These are phyloP conservation scores for Cryoendolithus antarcticus DNA, from an alignment of 2,329 filamentous ascomycete species.

Conservation along the genomic window DNA sequence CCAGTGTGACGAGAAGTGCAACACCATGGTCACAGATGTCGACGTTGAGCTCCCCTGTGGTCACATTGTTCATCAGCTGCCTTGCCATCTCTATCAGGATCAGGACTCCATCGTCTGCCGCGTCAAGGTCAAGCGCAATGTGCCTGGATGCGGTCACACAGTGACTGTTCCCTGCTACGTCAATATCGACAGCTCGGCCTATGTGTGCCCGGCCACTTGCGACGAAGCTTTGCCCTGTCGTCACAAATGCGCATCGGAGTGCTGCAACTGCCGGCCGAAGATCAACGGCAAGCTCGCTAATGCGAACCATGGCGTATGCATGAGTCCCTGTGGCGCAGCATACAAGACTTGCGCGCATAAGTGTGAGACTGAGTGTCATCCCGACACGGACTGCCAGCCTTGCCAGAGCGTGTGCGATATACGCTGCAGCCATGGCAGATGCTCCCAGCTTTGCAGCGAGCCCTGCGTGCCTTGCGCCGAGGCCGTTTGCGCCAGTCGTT, in stretches of 20 bases:
- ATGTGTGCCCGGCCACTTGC: constrained; percentile 40
- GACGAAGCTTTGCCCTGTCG: constrained; percentile 40
- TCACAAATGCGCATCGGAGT: constrained; percentile 42
- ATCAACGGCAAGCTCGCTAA: constrained; percentile 16
- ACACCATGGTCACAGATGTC: constrained; percentile 14
- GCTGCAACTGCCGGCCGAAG: constrained; percentile 35
- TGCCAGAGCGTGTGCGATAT: constrained; percentile 43
- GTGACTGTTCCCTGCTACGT: constrained; percentile 38
- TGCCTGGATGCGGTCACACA: constrained; percentile 45
- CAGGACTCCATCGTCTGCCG: constrained; percentile 38
- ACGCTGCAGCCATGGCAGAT: constrained; percentile 44
- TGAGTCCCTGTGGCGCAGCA: constrained; percentile 36
- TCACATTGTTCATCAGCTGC: constrained; percentile 12
- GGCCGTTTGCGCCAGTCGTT: constrained; percentile 40
- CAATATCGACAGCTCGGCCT: constrained; percentile 32
- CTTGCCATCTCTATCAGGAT: constrained; percentile 28
- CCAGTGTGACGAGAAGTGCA: constrained; percentile 26
- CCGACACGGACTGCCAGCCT: constrained; percentile 31
- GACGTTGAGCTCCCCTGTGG: constrained; percentile 21
- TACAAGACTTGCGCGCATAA: constrained; percentile 45
- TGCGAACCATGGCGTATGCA: constrained; percentile 38
- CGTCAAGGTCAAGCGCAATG: constrained; percentile 31
- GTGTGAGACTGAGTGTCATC: constrained; percentile 44
- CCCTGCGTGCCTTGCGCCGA: constrained; percentile 51
- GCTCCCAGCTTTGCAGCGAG: constrained; percentile 43